Base-by-base conservation (phyloP, 148 eudicot genomes). In the Rhododendron ferrugineum region DNA sequence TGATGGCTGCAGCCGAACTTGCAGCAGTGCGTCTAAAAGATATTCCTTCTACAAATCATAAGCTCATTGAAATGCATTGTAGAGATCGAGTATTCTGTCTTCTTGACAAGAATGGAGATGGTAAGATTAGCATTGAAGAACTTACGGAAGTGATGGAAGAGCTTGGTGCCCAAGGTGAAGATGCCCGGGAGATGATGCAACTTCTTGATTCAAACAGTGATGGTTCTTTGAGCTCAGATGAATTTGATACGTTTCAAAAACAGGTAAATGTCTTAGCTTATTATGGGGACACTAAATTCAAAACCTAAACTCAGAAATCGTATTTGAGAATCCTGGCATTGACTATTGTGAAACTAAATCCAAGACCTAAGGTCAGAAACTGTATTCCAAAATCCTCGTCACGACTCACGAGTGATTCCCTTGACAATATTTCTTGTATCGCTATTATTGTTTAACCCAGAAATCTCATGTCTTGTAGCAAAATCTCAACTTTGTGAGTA, bases 101-200 rank as follows among this genome's bases (percentile, higher is more conserved):
- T 72, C 95, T 97, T 62, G 99, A 97, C 92, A 97, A 97, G 91
- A 97, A 97, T 93, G 98, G 98, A 87, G 98, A 97, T 91, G 99
- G 99, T 85, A 93, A 92, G 90, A 97, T 97, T 85, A 97, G 99
- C 92, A 92, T 97, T 30, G 99, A 95, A 90, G 98, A 97, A 90
- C 92, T 97, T 80, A 95, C 88, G 91, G 99, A 97, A 88, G 97
- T 97, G 62, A 97, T 97, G 98, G 97, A 93, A 88, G 99, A 97
- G 91, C 94, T 97, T 72, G 99, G 99, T 89, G 99, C 97, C 85
- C 91, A 90, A 86, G 93, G 93, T 54, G 98, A 93, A 60, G 99
- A 97, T 90, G 99, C 99, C 79, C 89, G 88, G 87, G 98, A 97
- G 89, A 95, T 97, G 98, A 97, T 97, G 99, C 96, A 90, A 84